Percentiles rank a stretch among this genome's conserved stretches.
These are phyloP conservation scores for Pseudotulostoma volvatum DNA, from an alignment of 495 filamentous ascomycete genomes.

Conservation along the genomic window DNA sequence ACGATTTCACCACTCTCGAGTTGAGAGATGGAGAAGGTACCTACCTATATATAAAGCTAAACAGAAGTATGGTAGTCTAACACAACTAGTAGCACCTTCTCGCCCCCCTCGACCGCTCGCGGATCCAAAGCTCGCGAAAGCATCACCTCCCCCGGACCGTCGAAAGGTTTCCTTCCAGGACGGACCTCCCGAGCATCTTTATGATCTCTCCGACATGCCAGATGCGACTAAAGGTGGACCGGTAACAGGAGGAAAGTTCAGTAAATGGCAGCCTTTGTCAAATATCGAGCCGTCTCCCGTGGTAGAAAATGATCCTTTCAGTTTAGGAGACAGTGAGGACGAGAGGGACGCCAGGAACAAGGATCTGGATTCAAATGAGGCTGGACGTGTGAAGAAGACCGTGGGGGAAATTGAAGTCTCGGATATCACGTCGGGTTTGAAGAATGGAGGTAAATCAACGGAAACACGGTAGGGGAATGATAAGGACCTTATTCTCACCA, in stretches of 20 bases:
- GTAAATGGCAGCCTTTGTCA: constrained; percentile 94
- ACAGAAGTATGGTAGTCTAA: too few species aligned
- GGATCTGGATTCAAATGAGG: constrained; percentile 47
- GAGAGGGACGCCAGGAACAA: constrained; percentile 67
- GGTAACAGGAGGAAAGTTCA: constrained; percentile 41
- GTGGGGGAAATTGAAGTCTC: constrained; percentile 40
- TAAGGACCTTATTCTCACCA: too few species aligned
- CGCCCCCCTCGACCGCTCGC: constrained; percentile 48
- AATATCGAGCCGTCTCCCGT: constrained; percentile 76
- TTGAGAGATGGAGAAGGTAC: constrained; percentile 61
- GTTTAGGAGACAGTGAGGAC: constrained; percentile 87
- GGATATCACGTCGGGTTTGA: constrained; percentile 15
- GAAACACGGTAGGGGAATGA: constrained; percentile 15
- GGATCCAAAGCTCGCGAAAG: constrained; percentile 67
- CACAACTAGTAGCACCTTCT: constrained; percentile 25
- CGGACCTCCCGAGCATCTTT: constrained; percentile 54
- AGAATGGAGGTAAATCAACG: constrained; percentile 15
- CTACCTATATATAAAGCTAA: too few species aligned
- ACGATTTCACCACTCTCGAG: constrained; percentile 83
- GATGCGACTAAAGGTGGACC: constrained; percentile 29
- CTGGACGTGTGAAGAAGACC: constrained; percentile 52
- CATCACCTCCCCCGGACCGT: constrained; percentile 43
- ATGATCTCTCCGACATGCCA: constrained; percentile 55
- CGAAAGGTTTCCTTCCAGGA: constrained; percentile 72
- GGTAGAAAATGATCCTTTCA: constrained; percentile 88